A percentile compares a stretch with the other conserved stretches of the same genome.
Conservation (phyloP, 31 red algal genomes). For the Odonthalia washingtoniensis region DNA sequence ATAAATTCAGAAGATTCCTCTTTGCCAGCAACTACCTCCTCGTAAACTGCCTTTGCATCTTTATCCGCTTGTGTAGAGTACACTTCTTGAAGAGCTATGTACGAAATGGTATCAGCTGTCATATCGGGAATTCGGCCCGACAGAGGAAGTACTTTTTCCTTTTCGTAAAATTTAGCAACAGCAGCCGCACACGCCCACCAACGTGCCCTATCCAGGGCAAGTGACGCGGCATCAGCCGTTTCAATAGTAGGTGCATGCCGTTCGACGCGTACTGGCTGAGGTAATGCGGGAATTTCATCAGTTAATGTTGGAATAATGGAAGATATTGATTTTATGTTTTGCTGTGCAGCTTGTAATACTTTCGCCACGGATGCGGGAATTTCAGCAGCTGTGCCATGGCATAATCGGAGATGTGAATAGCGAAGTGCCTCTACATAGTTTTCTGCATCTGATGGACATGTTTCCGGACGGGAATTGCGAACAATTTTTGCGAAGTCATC, state of each 20-base stretch:
- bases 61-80: conserved; percentile 61
- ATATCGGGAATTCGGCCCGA: conserved; percentile 85
- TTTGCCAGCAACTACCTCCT: conserved; percentile 34
- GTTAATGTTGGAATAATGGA: neutral
- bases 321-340: neutral
- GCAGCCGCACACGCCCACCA: conserved; percentile 78
- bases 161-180: conserved; percentile 53
- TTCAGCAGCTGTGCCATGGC: conserved; percentile 20
- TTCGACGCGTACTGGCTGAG: neutral
- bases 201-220: conserved; percentile 20
- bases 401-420: conserved; percentile 57
- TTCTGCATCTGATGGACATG: conserved; percentile 52
- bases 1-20: conserved; percentile 21
- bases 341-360: neutral
- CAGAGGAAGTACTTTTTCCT: conserved; percentile 47
- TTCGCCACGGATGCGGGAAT: conserved; percentile 1
- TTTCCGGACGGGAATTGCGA: conserved; percentile 33
- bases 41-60: conserved; percentile 53
- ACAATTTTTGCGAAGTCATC: conserved; percentile 44
- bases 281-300: neutral
- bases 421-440: conserved; percentile 83
- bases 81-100: conserved; percentile 71
- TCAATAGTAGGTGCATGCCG: neutral
- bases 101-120: conserved; percentile 85
- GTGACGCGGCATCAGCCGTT: conserved; percentile 21